Evolutionary conservation across 164 flowering plant species (phyloP).

Genomic region (Kingdonia uniflora): DNA sequence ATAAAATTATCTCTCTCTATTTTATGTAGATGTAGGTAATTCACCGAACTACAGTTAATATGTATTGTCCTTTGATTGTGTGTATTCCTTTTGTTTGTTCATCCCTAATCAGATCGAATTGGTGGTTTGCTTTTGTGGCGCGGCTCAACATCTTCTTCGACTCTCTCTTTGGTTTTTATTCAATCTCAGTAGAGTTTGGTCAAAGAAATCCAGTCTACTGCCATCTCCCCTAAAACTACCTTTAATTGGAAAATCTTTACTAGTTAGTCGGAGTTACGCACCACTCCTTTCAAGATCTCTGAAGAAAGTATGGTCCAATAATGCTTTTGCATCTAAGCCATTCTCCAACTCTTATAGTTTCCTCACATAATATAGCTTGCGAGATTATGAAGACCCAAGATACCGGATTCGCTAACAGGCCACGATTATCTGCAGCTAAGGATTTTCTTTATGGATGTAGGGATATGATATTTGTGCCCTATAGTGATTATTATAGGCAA

Average conservation of each 20-base stretch:
- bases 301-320: background rate
- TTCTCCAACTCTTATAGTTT: background rate
- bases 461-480: background rate
- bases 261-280: background rate
- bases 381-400: background rate
- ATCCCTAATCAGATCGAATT: no score
- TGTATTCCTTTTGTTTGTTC: no score
- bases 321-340: background rate
- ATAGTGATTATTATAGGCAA: background rate
- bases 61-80: no score
- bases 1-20: no score
- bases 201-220: no score
- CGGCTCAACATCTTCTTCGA: no score
- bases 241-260: background rate
- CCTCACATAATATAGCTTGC: background rate
- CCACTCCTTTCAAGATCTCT: background rate
- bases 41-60: no score
- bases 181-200: no score
- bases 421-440: background rate
- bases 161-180: no score
- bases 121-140: no score
- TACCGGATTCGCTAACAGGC: background rate
- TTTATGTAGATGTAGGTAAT: no score
- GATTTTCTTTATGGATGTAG: background rate
- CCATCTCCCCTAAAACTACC: no score